A percentile compares a stretch with the other conserved stretches of the same genome.
Conservation (phyloP, 176 grass and related monocot genomes). For the Avena atlantica region DNA sequence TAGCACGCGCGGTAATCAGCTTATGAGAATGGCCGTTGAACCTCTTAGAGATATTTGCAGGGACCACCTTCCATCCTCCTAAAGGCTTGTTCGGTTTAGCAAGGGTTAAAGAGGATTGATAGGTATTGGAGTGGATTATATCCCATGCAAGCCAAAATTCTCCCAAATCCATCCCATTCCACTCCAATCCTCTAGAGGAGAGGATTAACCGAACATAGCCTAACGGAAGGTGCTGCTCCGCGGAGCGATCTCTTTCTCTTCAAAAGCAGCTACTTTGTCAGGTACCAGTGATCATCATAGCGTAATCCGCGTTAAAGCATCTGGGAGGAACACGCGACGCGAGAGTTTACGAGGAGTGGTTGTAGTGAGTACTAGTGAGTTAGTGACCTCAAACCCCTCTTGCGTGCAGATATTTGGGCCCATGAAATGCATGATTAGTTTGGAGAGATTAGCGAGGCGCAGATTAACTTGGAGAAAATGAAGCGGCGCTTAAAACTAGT, state of each 20-base stretch:
- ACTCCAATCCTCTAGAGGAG: too few relatives aligned
- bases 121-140: too few relatives aligned
- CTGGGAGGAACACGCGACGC: neutral
- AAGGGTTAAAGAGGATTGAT: too few relatives aligned
- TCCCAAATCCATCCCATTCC: too few relatives aligned
- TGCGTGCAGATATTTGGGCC: neutral
- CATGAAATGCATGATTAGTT: neutral
- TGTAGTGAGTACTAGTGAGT: neutral
- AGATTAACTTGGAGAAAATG: neutral
- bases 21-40: neutral
- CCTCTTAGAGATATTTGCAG: neutral
- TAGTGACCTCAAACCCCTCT: neutral
- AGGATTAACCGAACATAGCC: too few relatives aligned
- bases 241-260: neutral
- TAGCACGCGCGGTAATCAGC: too few relatives aligned
- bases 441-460: neutral
- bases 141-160: too few relatives aligned
- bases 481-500: neutral
- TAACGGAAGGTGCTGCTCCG: neutral
- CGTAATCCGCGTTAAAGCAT: neutral
- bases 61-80: neutral
- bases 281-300: neutral
- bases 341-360: neutral
- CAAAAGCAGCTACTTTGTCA: neutral
- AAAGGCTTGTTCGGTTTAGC: too few relatives aligned